Base-by-base conservation (phyloP, 148 eudicot genomes). In the Polygonum aviculare region DNA sequence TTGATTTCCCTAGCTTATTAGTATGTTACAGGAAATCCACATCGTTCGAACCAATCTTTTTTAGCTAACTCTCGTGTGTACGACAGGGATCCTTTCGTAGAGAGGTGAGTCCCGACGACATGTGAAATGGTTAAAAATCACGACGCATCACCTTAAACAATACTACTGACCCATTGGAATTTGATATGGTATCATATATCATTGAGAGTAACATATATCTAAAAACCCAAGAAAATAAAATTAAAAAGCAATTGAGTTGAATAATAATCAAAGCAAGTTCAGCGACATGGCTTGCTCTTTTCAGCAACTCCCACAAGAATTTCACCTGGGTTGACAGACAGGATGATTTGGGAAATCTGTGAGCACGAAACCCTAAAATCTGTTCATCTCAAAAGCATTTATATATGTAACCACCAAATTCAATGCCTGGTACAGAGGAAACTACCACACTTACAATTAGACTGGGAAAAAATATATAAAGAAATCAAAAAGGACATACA, bases 311-410 rank as follows among this genome's bases (percentile, higher is more conserved):
- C 63, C 63, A 21, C 5, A 57, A 31, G 33, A 33, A 26, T 31
- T 62, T 62, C 69, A 62, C 69, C 69, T 62, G 69, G 40, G 39
- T 31, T 62, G 69, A 33, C 69, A 62, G 69, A 33, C 69, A 62
- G 12, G 12, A 5, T 5, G 44, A 8, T 14, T 67, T 67, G 44
- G 72, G 72, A 67, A 36, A 67, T 67, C 72, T 67, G 72, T 67
- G 15, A 67, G 72, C 72, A 67, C 44, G 19, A 67, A 67, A 67
- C 72, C 72, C 72, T 67, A 67, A 67, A 51, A 63, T 4, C 44
- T 67, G 72, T 36, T 67, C 72, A 67, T 36, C 72, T 35, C 72
- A 67, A 60, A 60, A 57, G 33, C 63, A 57, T 47, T 47, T 47
- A 7, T 50, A 14, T 2, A 12, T 40, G 55, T 4, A 50, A 57